Conservation (phyloP, 2,329 filamentous ascomycete genomes). For the Metarhizium guizhouense region DNA sequence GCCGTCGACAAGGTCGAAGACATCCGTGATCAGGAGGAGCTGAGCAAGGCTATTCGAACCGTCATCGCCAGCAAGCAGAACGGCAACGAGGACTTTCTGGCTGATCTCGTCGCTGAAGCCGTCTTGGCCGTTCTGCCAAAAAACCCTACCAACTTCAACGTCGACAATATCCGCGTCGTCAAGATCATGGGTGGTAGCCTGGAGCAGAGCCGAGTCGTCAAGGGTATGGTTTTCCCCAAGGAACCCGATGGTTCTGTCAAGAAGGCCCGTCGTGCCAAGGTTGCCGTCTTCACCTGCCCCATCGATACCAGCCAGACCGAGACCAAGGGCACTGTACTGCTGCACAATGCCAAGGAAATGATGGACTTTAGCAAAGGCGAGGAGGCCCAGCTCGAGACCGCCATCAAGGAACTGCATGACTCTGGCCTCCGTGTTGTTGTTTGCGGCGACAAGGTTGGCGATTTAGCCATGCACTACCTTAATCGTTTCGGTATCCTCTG, state of each 20-base stretch:
- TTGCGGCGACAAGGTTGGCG: slow-evolving; percentile 87
- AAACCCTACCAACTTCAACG: slow-evolving; percentile 93
- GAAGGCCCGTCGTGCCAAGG: slow-evolving; percentile 88
- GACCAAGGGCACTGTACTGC: slow-evolving; percentile 93
- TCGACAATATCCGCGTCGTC: slow-evolving; percentile 96
- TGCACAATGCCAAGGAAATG: slow-evolving; percentile 98
- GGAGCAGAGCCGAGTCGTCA: slow-evolving; percentile 88
- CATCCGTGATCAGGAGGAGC: slow-evolving; percentile 68
- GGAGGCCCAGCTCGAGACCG: slow-evolving; percentile 79
- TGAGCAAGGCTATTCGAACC: slow-evolving; percentile 91
- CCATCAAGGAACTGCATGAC: slow-evolving; percentile 93
- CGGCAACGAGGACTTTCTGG: slow-evolving; percentile 82
- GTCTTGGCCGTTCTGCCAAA: slow-evolving; percentile 86
- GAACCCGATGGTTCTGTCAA: slow-evolving; percentile 89
- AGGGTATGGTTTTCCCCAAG: slow-evolving; percentile 96
- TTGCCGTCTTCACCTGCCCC: slow-evolving; percentile 91
- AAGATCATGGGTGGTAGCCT: slow-evolving; percentile 99
- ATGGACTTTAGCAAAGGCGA: slow-evolving; percentile 97
- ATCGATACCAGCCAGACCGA: slow-evolving; percentile 95
- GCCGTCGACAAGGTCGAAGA: slow-evolving; percentile 86
- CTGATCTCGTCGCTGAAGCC: slow-evolving; percentile 76
- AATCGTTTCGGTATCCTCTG: slow-evolving; percentile 94
- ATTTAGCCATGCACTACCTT: slow-evolving; percentile 93
- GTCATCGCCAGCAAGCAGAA: slow-evolving; percentile 96
- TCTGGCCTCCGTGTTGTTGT: slow-evolving; percentile 87